These are phyloP conservation scores for Aspergillus sergii DNA, from an alignment of 2,329 filamentous ascomycete species.

Conservation along the genomic window DNA sequence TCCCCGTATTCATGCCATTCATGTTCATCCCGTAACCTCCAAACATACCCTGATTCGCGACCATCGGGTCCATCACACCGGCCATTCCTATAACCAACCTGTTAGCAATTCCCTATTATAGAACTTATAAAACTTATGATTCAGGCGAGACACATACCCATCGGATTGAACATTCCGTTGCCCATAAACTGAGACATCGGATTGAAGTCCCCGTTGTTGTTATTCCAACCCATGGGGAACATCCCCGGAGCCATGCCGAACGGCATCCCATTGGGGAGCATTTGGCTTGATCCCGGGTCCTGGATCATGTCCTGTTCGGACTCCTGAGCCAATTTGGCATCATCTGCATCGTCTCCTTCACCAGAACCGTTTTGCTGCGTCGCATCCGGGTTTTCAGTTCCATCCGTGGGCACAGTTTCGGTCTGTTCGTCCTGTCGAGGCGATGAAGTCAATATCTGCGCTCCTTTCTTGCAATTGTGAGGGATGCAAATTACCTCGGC, in stretches of 20 bases:
- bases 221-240: constrained; percentile 62
- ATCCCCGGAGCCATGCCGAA: constrained; percentile 50
- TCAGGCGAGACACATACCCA: constrained; percentile 68
- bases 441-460: background rate
- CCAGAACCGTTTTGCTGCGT: constrained; percentile 13
- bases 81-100: constrained; percentile 64
- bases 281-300: constrained; percentile 10
- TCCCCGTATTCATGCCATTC: constrained; percentile 82
- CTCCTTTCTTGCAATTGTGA: background rate
- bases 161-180: constrained; percentile 64
- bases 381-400: constrained; percentile 11
- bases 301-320: constrained; percentile 20
- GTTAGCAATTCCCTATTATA: constrained; percentile 17
- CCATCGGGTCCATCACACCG: constrained; percentile 75
- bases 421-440: constrained; percentile 18
- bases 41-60: constrained; percentile 52
- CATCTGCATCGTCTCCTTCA: constrained; percentile 20
- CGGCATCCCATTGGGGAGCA: constrained; percentile 34
- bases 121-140: background rate
- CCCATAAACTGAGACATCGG: constrained; percentile 69
- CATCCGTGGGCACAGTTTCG: constrained; percentile 13
- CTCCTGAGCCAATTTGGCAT: constrained; percentile 11
- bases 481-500: constrained; percentile 16
- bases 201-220: constrained; percentile 66
- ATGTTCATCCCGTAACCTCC: constrained; percentile 69